A percentile compares a stretch with the other conserved stretches of the same genome.
phyloP scores from a whole-genome alignment of 257 asterid genomes.

The Eucommia ulmoides region DNA sequence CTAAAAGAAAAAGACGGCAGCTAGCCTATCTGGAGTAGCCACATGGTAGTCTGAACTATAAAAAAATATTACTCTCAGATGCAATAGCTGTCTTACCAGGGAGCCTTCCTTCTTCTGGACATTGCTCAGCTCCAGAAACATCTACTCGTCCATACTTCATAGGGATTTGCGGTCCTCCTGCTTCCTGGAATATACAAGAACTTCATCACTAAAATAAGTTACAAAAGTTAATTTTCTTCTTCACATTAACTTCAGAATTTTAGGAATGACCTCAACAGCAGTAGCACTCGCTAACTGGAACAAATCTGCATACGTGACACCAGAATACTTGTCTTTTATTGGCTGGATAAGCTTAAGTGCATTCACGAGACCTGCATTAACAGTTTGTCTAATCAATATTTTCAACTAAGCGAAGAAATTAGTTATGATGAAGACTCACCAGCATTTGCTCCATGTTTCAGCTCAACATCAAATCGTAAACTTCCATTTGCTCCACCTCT shows the following conservation, averaged over 20 bases:
- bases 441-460: slow-evolving; percentile 95
- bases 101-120: slow-evolving; percentile 99
- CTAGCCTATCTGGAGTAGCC: too few species aligned
- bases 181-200: slow-evolving; percentile 44
- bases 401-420: not conserved
- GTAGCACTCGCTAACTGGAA: slow-evolving; percentile 97
- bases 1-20: too few species aligned
- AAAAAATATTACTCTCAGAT: too few species aligned
- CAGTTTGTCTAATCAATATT: slow-evolving; percentile 22
- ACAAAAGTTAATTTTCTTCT: not conserved
- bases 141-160: slow-evolving; percentile 97
- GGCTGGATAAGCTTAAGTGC: slow-evolving; percentile 95
- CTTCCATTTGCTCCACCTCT: slow-evolving; percentile 99
- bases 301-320: too few species aligned
- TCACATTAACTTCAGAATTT: slow-evolving; percentile 5
- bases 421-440: slow-evolving; percentile 31
- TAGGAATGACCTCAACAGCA: slow-evolving; percentile 62
- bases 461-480: slow-evolving; percentile 80
- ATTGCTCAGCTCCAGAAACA: slow-evolving; percentile 65
- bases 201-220: slow-evolving; percentile 7
- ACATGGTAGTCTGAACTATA: too few species aligned
- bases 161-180: slow-evolving; percentile 95
- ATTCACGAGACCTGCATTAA: slow-evolving; percentile 74
- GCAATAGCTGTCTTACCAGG: slow-evolving; percentile 45
- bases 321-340: slow-evolving; percentile 82